Base-by-base conservation (phyloP, 768 basidiomycete species). In the Russula emetica region DNA sequence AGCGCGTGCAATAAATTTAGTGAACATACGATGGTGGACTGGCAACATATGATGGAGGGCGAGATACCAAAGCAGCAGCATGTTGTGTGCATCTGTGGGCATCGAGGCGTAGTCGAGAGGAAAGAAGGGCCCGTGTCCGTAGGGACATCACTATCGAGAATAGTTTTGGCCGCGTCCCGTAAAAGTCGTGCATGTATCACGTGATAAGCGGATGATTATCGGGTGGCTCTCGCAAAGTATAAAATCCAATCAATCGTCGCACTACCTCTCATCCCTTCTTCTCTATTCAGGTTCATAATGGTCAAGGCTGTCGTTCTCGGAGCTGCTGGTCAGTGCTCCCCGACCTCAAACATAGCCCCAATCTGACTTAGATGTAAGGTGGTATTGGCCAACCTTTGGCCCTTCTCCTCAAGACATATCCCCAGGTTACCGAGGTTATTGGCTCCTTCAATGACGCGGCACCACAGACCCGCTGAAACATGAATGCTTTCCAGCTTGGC, bases 381-480 rank as follows among this genome's bases (percentile, higher is more conserved):
- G 95, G 95, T 76, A 98, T 98, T 72, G 96, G 96, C 73, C 96
- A 97, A 80, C 94, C 95, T 66, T 81, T 98, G 74, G 85, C 95
- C 24, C 87, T 98, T 64, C 82, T 98, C 62, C 82, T 98, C 74
- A 98, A 98, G 81, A 74, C 78, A 56, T 94, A 93, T 78, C 83
- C 88, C 28, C 78, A 85, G 64, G 80, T 98, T 70, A 90, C 90
- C 60, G 82, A 88, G 81, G 91, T 89, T 71, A 58, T 70, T 64
- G 1, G 22, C 10, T 49, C 26, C 24, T 47, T 13, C 6, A 16
- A 6, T 45, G 9, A 20, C 40, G 6, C 47, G 34, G 8, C 11
- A 58, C 36, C 6, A 11, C 18, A 16, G n/a, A n/a, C 42, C 32
- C 14, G 24, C 49, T 57, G 16, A 62, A n/a, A 28, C 32, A 14